Conservation (phyloP, 345 rosid genomes). For the Limnanthes douglasii region DNA sequence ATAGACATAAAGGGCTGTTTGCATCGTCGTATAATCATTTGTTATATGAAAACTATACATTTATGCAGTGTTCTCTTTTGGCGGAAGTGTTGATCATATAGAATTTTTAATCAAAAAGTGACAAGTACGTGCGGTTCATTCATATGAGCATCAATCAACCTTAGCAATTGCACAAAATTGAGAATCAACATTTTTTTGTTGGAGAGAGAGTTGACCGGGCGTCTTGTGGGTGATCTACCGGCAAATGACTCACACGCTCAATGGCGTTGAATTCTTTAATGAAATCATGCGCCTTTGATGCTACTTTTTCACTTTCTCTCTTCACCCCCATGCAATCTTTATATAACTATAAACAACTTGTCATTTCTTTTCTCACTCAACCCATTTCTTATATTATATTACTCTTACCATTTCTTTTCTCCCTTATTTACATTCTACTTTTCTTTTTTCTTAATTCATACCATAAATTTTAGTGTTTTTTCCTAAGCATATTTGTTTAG, state of each 20-base stretch:
- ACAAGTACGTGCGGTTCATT: no score
- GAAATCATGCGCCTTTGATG: constrained; percentile 72
- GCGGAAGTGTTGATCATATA: no score
- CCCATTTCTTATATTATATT: neutral
- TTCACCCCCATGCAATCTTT: constrained; percentile 3
- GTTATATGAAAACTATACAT: no score
- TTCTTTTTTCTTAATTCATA: constrained; percentile 14
- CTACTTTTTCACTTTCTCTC: constrained; percentile 1
- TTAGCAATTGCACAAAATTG: no score
- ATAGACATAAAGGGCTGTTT: no score
- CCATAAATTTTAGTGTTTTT: neutral
- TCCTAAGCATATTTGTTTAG: constrained; percentile 8
- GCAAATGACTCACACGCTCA: constrained; percentile 68
- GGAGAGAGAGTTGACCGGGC: constrained; percentile 43
- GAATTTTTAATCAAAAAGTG: no score
- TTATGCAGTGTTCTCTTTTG: no score
- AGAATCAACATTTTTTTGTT: no score
- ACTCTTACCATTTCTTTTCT: constrained; percentile 3
- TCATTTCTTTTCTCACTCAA: constrained; percentile 4
- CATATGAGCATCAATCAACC: no score
- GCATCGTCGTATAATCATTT: no score
- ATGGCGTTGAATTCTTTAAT: constrained; percentile 93
- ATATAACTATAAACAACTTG: constrained; percentile 1
- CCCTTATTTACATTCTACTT: constrained; percentile 11
- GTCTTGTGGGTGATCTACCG: constrained; percentile 90